A percentile compares a stretch with the other conserved stretches of the same genome.
Evolutionary conservation across 2,329 filamentous ascomycete genomes (phyloP).

Genomic region (Pseudogymnoascus sp.): DNA sequence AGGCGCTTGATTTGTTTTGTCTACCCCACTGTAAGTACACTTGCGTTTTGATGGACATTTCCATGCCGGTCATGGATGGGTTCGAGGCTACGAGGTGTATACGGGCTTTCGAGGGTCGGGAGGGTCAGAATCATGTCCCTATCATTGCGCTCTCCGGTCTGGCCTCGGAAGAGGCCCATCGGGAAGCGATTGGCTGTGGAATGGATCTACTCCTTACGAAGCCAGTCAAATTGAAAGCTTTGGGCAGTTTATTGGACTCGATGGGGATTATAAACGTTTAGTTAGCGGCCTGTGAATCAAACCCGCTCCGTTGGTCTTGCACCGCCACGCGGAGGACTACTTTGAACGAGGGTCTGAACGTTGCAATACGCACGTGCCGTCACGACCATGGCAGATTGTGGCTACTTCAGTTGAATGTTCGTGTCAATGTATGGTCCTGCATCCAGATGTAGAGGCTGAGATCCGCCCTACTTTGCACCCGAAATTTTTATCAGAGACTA

Average conservation of each 20-base stretch:
- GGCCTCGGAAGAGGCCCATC: slow-evolving; percentile 39
- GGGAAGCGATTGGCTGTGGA: slow-evolving; percentile 42
- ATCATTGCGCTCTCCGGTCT: slow-evolving; percentile 46
- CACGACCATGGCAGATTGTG: background rate
- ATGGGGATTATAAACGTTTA: background rate
- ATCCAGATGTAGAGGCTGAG: background rate
- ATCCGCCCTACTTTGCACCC: background rate
- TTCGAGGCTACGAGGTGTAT: slow-evolving; percentile 39
- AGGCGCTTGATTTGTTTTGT: slow-evolving; percentile 32
- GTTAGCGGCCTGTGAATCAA: background rate
- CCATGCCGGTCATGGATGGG: slow-evolving; percentile 47
- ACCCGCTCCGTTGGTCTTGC: too few species aligned
- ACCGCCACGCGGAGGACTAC: too few species aligned
- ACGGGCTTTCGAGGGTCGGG: slow-evolving; percentile 37
- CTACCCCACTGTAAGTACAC: slow-evolving; percentile 13
- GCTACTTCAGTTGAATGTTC: background rate
- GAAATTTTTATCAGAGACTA: too few species aligned
- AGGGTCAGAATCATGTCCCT: slow-evolving; percentile 34
- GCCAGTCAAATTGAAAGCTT: slow-evolving; percentile 29
- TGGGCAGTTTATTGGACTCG: slow-evolving; percentile 19
- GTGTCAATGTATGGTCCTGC: background rate
- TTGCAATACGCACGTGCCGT: background rate
- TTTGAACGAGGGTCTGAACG: background rate
- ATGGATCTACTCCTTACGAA: slow-evolving; percentile 47
- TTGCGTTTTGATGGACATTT: slow-evolving; percentile 34